phyloP scores from a whole-genome alignment of 177 flowering plant genomes.

The Vitis hybrid region DNA sequence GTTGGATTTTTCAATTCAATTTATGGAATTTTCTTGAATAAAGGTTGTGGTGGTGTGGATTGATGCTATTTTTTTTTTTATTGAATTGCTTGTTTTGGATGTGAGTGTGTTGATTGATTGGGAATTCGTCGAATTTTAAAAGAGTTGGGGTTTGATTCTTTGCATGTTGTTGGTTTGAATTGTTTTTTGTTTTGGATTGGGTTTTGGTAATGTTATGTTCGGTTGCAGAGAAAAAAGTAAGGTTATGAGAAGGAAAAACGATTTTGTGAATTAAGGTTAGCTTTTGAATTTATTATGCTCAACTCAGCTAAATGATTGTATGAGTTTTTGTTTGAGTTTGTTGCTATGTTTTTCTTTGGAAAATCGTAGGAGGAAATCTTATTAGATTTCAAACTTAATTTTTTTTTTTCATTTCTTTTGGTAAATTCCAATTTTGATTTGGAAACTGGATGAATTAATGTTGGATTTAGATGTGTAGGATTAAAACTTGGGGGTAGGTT shows the following conservation, averaged over 20 bases:
- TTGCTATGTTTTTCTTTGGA: neutral
- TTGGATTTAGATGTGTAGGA: neutral
- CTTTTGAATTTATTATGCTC: neutral
- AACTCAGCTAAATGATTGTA: neutral
- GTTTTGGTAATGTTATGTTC: no score
- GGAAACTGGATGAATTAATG: neutral
- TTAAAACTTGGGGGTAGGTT: neutral
- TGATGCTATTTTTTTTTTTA: neutral
- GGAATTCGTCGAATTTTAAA: no score
- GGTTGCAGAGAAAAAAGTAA: no score
- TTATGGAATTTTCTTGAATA: constrained; percentile 12
- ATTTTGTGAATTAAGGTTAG: neutral
- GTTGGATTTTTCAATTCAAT: neutral
- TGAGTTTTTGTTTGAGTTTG: no score
- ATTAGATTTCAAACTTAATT: neutral
- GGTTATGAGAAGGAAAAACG: neutral
- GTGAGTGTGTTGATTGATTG: no score
- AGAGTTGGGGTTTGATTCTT: no score
- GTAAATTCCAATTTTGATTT: neutral
- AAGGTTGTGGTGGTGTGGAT: neutral
- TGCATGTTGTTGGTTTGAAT: no score
- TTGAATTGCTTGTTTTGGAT: constrained; percentile 6
- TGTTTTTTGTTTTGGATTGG: no score
- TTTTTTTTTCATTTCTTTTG: neutral
- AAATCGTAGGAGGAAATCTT: neutral